Evolutionary conservation across 768 basidiomycete genomes (phyloP).

Genomic region (Daedaleopsis nitida): DNA sequence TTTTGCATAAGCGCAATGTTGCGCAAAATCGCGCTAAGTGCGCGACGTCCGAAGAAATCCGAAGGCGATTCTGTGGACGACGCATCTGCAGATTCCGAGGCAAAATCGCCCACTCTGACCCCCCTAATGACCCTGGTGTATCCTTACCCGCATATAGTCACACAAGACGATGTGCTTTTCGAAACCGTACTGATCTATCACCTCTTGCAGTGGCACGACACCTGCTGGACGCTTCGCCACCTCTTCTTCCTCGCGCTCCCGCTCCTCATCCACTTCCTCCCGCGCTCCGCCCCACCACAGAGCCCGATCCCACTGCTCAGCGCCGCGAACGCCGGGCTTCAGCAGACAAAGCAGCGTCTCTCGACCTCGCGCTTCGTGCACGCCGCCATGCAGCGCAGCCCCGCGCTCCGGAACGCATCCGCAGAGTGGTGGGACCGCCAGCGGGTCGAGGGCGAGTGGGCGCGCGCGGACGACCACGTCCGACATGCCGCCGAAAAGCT

Average conservation of each 20-base stretch:
- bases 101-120: no score
- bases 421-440: slow-evolving; percentile 60
- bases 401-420: slow-evolving; percentile 48
- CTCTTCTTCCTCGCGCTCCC: slow-evolving; percentile 61
- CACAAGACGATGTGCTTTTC: no score
- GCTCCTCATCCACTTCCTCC: slow-evolving; percentile 45
- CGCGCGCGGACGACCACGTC: slow-evolving; percentile 51
- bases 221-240: slow-evolving; percentile 53
- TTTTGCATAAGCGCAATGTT: no score
- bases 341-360: slow-evolving; percentile 45
- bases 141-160: no score
- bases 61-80: no score
- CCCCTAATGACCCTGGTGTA: no score
- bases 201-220: slow-evolving; percentile 63
- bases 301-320: slow-evolving; percentile 19
- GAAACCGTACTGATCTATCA: no score
- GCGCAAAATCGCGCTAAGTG: no score
- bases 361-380: slow-evolving; percentile 58
- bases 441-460: slow-evolving; percentile 51
- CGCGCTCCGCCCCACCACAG: slow-evolving; percentile 33
- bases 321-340: slow-evolving; percentile 32
- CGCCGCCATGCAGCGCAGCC: slow-evolving; percentile 58
- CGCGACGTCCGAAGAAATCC: no score
- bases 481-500: slow-evolving; percentile 16
- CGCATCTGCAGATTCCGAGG: no score